Conservation (phyloP, 176 grass and related monocot genomes). For the Saccharum officinarum region DNA sequence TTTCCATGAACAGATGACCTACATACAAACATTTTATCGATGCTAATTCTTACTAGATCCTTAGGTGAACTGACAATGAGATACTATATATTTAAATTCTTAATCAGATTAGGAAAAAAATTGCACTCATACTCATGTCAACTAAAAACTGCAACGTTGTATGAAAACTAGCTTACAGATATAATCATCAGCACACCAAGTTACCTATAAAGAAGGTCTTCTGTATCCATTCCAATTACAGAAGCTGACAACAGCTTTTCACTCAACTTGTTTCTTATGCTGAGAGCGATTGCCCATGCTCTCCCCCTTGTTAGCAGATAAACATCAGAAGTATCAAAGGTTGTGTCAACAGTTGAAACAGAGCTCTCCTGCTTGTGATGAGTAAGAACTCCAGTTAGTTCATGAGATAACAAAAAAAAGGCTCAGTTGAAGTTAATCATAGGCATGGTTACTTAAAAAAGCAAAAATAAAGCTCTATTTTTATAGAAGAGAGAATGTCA, state of each 20-base stretch:
- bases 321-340: conserved; percentile 28
- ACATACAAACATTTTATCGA: conserved; percentile 13
- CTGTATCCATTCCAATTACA: conserved; percentile 50
- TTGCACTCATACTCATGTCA: neutral
- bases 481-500: neutral
- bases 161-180: conserved; percentile 22
- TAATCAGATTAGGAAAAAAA: conserved; percentile 6
- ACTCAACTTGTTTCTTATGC: conserved; percentile 49
- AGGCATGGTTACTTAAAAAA: conserved; percentile 7
- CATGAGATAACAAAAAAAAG: neutral
- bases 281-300: conserved; percentile 78
- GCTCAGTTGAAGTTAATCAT: conserved; percentile 14
- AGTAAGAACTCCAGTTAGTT: conserved; percentile 32
- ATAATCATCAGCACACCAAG: conserved; percentile 32
- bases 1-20: conserved; percentile 86
- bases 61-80: neutral
- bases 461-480: neutral
- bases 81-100: neutral
- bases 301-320: conserved; percentile 72
- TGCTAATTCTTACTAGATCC: neutral
- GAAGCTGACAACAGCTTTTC: conserved; percentile 68
- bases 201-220: conserved; percentile 84
- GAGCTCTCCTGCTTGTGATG: conserved; percentile 50
- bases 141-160: conserved; percentile 2
- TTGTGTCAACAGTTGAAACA: conserved; percentile 35